These are phyloP conservation scores for Citrus reticulata DNA, from an alignment of 345 rosid genomes.

Conservation along the genomic window DNA sequence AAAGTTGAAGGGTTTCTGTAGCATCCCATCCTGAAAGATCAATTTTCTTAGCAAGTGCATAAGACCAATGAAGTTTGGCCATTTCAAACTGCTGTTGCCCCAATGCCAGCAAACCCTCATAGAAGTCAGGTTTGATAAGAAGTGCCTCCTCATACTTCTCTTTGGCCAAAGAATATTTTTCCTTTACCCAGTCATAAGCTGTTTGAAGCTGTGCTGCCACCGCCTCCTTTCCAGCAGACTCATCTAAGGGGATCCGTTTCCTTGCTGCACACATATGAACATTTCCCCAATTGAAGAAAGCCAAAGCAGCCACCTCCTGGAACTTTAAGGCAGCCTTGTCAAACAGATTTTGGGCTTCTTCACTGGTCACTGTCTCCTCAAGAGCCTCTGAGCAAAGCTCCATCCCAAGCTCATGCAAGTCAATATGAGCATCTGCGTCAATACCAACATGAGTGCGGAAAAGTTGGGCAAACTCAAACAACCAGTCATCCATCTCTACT, in stretches of 20 bases:
- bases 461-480: conserved; percentile 94
- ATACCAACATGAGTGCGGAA: conserved; percentile 87
- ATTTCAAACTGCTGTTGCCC: conserved; percentile 98
- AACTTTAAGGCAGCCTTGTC: conserved; percentile 90
- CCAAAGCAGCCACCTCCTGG: conserved; percentile 96
- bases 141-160: conserved; percentile 82
- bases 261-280: conserved; percentile 99
- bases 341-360: conserved; percentile 83
- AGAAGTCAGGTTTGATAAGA: conserved; percentile 81
- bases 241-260: conserved; percentile 90
- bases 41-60: conserved; percentile 66
- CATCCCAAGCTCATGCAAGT: conserved; percentile 96
- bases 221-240: conserved; percentile 65
- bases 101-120: conserved; percentile 88
- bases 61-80: conserved; percentile 99
- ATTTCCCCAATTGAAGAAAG: conserved; percentile 98
- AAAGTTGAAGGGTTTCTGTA: conserved; percentile 63
- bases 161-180: conserved; percentile 77
- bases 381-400: conserved; percentile 97
- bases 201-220: conserved; percentile 68
- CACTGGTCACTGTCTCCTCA: conserved; percentile 93
- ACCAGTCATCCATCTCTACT: conserved; percentile 96
- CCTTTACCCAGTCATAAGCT: conserved; percentile 93
- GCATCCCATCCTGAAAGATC: conserved; percentile 82
- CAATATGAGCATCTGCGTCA: conserved; percentile 95